Conservation (phyloP, 2,329 filamentous ascomycete species). For the Penicillium janthinellum region DNA sequence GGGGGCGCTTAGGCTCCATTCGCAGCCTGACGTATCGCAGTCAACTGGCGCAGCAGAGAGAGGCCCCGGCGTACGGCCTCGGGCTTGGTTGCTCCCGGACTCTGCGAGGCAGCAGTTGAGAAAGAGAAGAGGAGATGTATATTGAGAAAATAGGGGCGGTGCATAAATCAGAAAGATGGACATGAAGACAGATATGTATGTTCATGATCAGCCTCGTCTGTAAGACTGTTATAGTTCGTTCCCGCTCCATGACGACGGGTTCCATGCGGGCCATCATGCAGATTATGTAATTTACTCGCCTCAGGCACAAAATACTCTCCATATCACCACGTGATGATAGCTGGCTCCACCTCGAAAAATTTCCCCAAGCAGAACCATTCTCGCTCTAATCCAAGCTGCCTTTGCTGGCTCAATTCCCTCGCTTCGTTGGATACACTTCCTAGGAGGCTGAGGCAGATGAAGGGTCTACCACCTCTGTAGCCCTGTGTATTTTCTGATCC, state of each 20-base stretch:
- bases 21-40: conserved; percentile 15
- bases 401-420: conserved; percentile 30
- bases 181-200: not conserved
- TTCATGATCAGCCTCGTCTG: not conserved
- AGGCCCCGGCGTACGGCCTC: not conserved
- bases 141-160: too few relatives aligned
- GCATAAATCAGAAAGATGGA: not conserved
- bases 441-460: conserved; percentile 21
- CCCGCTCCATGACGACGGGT: not conserved
- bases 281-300: not conserved
- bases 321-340: conserved; percentile 48
- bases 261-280: not conserved
- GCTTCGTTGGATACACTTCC: conserved; percentile 18
- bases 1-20: conserved; percentile 26
- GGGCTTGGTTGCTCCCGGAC: not conserved
- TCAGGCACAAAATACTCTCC: not conserved
- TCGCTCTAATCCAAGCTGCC: conserved; percentile 27
- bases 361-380: conserved; percentile 35
- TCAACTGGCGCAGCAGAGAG: not conserved
- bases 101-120: not conserved
- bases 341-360: conserved; percentile 44
- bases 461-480: conserved; percentile 10
- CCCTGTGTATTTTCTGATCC: not conserved
- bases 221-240: not conserved
- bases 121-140: not conserved